Percentiles rank a stretch among this genome's conserved stretches.
phyloP scores from a whole-genome alignment of 768 basidiomycete genomes.

The Coprinopsis sp. region DNA sequence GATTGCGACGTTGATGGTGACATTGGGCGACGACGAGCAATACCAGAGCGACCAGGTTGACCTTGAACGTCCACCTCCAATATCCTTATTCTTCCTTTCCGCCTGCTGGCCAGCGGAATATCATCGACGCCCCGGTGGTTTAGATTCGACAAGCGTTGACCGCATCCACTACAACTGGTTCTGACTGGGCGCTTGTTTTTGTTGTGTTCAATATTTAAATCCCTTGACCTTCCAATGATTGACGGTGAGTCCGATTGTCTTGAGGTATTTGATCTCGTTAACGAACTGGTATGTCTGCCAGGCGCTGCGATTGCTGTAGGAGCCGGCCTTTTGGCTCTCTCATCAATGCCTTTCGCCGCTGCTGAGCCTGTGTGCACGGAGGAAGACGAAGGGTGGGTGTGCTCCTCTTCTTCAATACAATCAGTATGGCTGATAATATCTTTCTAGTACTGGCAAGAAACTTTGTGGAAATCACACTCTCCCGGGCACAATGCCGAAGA shows the following conservation, averaged over 20 bases:
- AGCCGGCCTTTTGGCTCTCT: background rate
- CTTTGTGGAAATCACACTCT: background rate
- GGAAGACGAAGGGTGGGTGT: background rate
- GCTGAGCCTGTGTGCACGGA: background rate
- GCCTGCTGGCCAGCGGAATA: constrained; percentile 5
- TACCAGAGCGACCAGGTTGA: too few relatives aligned
- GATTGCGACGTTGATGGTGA: too few relatives aligned
- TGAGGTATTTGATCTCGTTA: background rate
- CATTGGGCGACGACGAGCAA: too few relatives aligned
- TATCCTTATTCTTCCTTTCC: background rate
- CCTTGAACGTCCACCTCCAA: constrained; percentile 2
- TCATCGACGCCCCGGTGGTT: background rate
- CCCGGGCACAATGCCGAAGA: background rate
- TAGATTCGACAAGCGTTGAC: background rate
- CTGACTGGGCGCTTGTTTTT: too few relatives aligned
- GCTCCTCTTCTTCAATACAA: background rate
- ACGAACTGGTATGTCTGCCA: background rate
- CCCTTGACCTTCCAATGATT: background rate
- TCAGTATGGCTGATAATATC: background rate
- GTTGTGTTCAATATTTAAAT: too few relatives aligned
- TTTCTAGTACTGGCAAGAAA: background rate
- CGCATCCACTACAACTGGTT: background rate
- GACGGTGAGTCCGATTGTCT: background rate
- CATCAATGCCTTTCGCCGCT: background rate
- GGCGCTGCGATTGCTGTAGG: background rate